These are phyloP conservation scores for Malus hybrid DNA, from an alignment of 331 rosid genomes.

Conservation along the genomic window DNA sequence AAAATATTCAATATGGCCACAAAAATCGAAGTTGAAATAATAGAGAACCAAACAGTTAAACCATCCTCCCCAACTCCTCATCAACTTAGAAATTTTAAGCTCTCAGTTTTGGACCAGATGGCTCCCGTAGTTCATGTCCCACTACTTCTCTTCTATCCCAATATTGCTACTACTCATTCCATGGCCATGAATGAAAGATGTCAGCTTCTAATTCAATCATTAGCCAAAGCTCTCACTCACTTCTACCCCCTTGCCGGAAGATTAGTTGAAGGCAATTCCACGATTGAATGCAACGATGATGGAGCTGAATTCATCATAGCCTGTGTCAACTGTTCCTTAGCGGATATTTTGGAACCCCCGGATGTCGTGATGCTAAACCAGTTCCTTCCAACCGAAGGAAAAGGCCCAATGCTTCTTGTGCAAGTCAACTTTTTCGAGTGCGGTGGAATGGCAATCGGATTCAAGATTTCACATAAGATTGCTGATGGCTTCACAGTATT, in stretches of 20 bases:
- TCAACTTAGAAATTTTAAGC: neutral
- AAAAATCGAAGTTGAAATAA: neutral
- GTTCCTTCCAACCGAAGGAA: neutral
- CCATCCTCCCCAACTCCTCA: neutral
- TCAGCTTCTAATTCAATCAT: neutral
- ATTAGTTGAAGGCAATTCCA: neutral
- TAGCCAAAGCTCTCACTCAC: neutral
- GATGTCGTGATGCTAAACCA: neutral
- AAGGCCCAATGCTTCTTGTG: neutral
- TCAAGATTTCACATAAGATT: neutral
- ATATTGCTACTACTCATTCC: neutral
- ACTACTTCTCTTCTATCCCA: neutral
- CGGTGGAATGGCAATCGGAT: neutral
- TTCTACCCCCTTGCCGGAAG: constrained; percentile 15
- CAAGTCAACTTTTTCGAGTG: neutral
- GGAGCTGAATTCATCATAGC: neutral
- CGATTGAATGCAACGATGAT: neutral
- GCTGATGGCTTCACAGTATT: neutral
- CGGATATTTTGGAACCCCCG: neutral
- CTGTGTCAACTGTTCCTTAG: neutral
- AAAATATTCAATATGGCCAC: neutral
- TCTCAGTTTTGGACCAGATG: neutral
- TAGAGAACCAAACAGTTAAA: neutral
- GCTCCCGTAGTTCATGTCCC: neutral
- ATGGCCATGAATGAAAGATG: neutral